These are phyloP conservation scores for Centrapalus pauciflorus DNA, from an alignment of 129 eudicot species.

Conservation along the genomic window DNA sequence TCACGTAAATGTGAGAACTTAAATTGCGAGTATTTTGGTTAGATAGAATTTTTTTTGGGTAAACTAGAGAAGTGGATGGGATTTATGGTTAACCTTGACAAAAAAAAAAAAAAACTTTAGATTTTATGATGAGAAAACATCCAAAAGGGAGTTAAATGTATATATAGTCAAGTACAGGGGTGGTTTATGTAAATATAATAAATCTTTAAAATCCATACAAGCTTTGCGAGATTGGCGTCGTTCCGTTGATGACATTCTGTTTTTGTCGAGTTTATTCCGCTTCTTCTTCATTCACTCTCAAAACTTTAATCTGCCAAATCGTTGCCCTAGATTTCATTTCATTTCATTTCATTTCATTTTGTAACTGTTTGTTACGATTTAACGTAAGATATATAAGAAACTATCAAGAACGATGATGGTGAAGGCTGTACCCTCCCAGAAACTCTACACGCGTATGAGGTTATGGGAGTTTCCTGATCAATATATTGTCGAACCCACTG, in stretches of 20 bases:
- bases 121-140: too few species aligned
- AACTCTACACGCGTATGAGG: slow-evolving; percentile 68
- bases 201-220: background rate
- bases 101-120: too few species aligned
- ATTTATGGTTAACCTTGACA: too few species aligned
- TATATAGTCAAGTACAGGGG: background rate
- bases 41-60: too few species aligned
- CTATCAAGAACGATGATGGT: slow-evolving; percentile 42
- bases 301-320: too few species aligned
- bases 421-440: slow-evolving; percentile 54
- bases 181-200: background rate
- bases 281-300: too few species aligned
- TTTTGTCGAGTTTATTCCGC: background rate
- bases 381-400: background rate
- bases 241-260: background rate
- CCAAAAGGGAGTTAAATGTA: too few species aligned
- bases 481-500: slow-evolving; percentile 78
- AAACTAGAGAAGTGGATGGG: too few species aligned
- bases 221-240: background rate
- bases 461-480: slow-evolving; percentile 83
- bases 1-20: too few species aligned
- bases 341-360: background rate
- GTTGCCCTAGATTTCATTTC: background rate
- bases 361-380: background rate
- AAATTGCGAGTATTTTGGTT: too few species aligned